Percentiles rank a stretch among this genome's conserved stretches.
Conservation (phyloP, 257 asterid species). For the Solanum rostratum region DNA sequence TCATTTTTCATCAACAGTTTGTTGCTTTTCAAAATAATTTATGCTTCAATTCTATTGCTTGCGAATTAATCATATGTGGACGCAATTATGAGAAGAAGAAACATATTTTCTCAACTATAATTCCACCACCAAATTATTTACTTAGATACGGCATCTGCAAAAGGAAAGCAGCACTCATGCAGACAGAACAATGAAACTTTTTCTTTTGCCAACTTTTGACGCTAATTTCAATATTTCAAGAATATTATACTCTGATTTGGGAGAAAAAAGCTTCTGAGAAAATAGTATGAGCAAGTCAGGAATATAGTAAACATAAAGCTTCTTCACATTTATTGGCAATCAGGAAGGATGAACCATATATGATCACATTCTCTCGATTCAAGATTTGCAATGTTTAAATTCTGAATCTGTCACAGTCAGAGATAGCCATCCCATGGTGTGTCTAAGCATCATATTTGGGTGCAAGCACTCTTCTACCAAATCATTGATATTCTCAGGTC, state of each 20-base stretch:
- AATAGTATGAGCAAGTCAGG: not conserved
- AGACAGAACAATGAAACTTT: not conserved
- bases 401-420: not conserved
- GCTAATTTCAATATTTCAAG: not conserved
- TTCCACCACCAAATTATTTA: not conserved
- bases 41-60: not conserved
- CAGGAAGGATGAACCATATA: not conserved
- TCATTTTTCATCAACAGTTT: not conserved
- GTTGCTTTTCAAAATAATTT: not conserved
- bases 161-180: not conserved
- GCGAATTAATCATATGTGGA: not conserved
- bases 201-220: not conserved
- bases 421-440: constrained; percentile 20
- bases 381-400: not conserved
- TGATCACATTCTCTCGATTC: not conserved
- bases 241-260: constrained; percentile 1
- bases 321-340: not conserved
- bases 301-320: not conserved
- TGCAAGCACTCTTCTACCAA: constrained; percentile 32
- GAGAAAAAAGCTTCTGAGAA: not conserved
- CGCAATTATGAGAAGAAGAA: not conserved
- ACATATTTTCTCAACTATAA: not conserved
- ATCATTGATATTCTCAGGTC: constrained; percentile 28
- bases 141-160: not conserved
- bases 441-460: constrained; percentile 37